phyloP scores from a whole-genome alignment of 257 asterid species.

The Voacanga thouarsii region DNA sequence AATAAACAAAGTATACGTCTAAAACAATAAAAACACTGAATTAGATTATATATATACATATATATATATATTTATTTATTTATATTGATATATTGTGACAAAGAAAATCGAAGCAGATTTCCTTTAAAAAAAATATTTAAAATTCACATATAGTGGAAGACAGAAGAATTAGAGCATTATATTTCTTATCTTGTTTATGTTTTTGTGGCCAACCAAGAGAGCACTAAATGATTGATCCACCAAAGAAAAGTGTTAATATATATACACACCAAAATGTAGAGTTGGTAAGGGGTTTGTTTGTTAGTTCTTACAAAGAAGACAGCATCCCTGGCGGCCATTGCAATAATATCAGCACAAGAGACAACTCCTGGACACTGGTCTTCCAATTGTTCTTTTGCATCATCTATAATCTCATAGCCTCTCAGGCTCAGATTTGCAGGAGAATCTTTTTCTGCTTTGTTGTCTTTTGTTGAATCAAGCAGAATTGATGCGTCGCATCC shows the following conservation, averaged over 20 bases:
- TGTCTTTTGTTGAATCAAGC: slow-evolving; percentile 71
- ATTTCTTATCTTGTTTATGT: too few relatives aligned
- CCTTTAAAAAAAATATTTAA: too few relatives aligned
- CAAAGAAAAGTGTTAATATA: background rate
- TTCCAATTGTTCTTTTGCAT: slow-evolving; percentile 65
- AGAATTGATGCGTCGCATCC: slow-evolving; percentile 89
- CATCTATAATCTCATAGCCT: slow-evolving; percentile 78
- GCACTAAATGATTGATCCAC: background rate
- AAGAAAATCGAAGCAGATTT: too few relatives aligned
- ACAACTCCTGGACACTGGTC: slow-evolving; percentile 80
- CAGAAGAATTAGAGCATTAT: background rate
- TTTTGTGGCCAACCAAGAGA: background rate
- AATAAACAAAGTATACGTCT: too few relatives aligned
- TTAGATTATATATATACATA: too few relatives aligned
- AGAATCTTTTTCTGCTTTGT: slow-evolving; percentile 90
- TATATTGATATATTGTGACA: too few relatives aligned
- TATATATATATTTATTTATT: too few relatives aligned
- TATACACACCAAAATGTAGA: background rate
- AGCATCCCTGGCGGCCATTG: slow-evolving; percentile 91
- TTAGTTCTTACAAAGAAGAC: slow-evolving; percentile 68
- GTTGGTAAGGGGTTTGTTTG: too few relatives aligned
- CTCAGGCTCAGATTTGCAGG: slow-evolving; percentile 85
- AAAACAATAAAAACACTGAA: too few relatives aligned
- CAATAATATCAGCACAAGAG: slow-evolving; percentile 90
- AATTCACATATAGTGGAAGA: background rate